These are phyloP conservation scores for Rhododendron ovatum DNA, from an alignment of 148 eudicot genomes.

Conservation along the genomic window DNA sequence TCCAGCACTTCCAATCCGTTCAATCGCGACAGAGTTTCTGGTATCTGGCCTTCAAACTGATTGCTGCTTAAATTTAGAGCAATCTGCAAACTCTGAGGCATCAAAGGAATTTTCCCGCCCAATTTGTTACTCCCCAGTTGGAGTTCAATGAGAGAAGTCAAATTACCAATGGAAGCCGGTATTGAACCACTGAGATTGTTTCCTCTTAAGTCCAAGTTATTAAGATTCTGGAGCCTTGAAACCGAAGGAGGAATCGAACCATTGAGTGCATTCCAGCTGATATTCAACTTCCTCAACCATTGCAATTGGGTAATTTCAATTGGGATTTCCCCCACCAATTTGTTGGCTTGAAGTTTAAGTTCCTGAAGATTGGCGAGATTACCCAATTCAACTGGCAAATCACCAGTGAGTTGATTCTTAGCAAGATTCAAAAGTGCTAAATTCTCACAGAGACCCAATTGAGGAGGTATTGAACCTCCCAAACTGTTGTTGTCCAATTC, in stretches of 20 bases:
- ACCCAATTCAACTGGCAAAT: conserved; percentile 42
- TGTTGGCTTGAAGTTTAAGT: conserved; percentile 59
- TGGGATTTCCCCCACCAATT: conserved; percentile 56
- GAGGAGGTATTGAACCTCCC: conserved; percentile 54
- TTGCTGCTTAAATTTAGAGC: conserved; percentile 73
- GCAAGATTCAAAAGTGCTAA: conserved; percentile 62
- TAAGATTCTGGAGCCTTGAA: conserved; percentile 38
- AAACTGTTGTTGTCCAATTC: conserved; percentile 56
- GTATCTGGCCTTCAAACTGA: conserved; percentile 52
- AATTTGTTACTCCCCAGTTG: conserved; percentile 63
- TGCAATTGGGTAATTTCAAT: conserved; percentile 30
- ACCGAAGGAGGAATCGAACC: conserved; percentile 65
- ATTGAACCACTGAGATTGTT: conserved; percentile 59
- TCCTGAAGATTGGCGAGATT: conserved; percentile 43
- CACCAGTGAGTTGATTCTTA: conserved; percentile 43
- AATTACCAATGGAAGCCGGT: conserved; percentile 35
- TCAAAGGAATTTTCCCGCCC: conserved; percentile 42
- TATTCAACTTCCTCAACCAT: conserved; percentile 44
- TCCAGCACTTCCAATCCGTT: conserved; percentile 52
- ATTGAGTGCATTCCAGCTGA: conserved; percentile 49
- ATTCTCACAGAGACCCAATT: conserved; percentile 39
- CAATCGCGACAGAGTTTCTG: conserved; percentile 29
- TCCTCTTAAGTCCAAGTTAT: conserved; percentile 51
- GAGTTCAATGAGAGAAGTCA: conserved; percentile 50
- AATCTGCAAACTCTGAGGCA: conserved; percentile 52